Percentiles rank a stretch among this genome's conserved stretches.
Evolutionary conservation across 2,329 filamentous ascomycete genomes (phyloP).

Genomic region (Colletotrichum sp.): DNA sequence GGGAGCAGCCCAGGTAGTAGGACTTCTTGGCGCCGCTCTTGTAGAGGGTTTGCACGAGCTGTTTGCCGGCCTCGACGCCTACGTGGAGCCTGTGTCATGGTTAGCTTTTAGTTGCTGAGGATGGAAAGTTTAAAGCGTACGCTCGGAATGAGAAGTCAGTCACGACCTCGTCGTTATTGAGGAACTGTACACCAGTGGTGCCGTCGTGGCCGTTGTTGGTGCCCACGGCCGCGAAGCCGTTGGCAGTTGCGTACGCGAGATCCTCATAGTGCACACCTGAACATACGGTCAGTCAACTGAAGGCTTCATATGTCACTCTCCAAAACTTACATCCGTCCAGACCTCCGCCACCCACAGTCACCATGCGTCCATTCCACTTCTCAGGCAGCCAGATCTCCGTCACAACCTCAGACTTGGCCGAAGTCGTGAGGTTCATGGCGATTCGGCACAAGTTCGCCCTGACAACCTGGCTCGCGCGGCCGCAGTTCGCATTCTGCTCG

Average conservation of each 20-base stretch:
- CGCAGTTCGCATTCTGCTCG: slow-evolving; percentile 38
- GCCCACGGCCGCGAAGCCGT: slow-evolving; percentile 52
- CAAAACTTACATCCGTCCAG: slow-evolving; percentile 48
- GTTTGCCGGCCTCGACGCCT: slow-evolving; percentile 52
- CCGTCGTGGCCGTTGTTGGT: slow-evolving; percentile 59
- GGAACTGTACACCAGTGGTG: slow-evolving; percentile 34
- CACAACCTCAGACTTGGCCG: slow-evolving; percentile 45
- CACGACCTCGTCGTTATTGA: slow-evolving; percentile 39
- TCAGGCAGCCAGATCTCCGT: slow-evolving; percentile 52
- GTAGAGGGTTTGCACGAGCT: slow-evolving; percentile 54
- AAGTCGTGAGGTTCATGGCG: slow-evolving; percentile 30
- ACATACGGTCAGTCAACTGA: neutral
- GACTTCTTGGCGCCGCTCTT: slow-evolving; percentile 38
- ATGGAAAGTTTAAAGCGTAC: neutral
- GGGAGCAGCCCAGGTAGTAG: slow-evolving; percentile 59
- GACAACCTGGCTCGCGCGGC: slow-evolving; percentile 12
- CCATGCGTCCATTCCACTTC: slow-evolving; percentile 48
- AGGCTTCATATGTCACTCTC: neutral
- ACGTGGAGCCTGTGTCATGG: slow-evolving; percentile 41
- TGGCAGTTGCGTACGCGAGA: slow-evolving; percentile 45
- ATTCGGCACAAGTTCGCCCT: slow-evolving; percentile 30
- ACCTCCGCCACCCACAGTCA: slow-evolving; percentile 55
- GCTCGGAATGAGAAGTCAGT: slow-evolving; percentile 40
- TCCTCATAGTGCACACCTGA: slow-evolving; percentile 49
- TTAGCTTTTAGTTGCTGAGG: neutral